These are phyloP conservation scores for Carex sylvatica DNA, from an alignment of 202 grass and related monocot species.

Conservation along the genomic window DNA sequence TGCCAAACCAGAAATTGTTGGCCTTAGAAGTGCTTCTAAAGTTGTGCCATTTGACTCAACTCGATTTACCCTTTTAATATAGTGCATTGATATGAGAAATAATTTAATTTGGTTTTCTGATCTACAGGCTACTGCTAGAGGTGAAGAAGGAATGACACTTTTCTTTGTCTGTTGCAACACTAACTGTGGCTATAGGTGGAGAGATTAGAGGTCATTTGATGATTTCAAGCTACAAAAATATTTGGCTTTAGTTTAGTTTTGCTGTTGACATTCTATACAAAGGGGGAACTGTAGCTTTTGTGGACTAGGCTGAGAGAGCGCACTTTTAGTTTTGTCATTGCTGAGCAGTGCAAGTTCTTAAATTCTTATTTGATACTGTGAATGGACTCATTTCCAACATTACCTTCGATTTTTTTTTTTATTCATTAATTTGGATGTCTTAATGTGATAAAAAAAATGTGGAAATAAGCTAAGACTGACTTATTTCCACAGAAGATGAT, in stretches of 20 bases:
- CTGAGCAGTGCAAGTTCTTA: neutral
- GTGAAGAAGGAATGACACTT: slow-evolving; percentile 72
- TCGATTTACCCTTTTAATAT: neutral
- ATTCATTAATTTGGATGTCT: neutral
- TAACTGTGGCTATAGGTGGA: slow-evolving; percentile 61
- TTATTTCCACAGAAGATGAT: neutral
- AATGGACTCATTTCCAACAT: neutral
- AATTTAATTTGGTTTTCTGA: neutral
- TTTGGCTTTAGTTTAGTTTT: neutral
- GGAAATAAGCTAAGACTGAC: neutral
- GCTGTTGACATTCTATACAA: neutral
- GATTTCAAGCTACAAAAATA: neutral
- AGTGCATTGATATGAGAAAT: neutral
- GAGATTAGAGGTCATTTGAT: slow-evolving; percentile 38
- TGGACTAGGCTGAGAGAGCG: neutral
- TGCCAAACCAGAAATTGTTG: neutral
- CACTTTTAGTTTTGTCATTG: neutral
- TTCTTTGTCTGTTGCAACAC: slow-evolving; percentile 77
- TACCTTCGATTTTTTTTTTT: neutral
- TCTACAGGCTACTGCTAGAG: slow-evolving; percentile 60
- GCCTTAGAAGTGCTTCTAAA: neutral
- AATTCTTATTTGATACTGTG: neutral
- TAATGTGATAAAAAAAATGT: neutral
- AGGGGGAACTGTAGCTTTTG: neutral
- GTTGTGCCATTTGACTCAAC: neutral